Base-by-base conservation (phyloP, 1,284 basidiomycete species). In the Papiliotrema terrestris region DNA sequence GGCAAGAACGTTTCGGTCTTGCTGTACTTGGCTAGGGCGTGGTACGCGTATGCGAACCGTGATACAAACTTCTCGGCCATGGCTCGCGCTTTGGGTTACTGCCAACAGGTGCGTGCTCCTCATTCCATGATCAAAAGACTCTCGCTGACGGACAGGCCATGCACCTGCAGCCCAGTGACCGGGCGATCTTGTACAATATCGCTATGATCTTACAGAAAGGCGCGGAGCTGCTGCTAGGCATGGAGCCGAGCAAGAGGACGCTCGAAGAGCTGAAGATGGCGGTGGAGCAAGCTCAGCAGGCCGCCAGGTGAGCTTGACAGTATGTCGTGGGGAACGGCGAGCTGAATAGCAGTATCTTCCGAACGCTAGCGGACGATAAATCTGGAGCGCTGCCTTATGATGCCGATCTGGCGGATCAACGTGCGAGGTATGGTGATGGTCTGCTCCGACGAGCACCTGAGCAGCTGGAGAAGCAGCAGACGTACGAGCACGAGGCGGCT, bases 151-250 rank as follows among this genome's bases (percentile, higher is more conserved):
- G 17, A 17, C 58, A 93, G 88, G 91, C 92, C 1, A 80, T 88
- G 25, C 86, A 89, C 65, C 73, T 91, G 20, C 84, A 87, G 63
- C 91, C 91, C 0, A 82, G 81, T 55, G 93, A 97, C 78, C 91
- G 92, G 67, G 88, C 89, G 5, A 86, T 88, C 50, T 62, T 89
- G 42, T 97, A 94, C 78, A 97, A 97, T 73, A 89, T 96, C 67
- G 93, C 92, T 52, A 92, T 96, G 87, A 91, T 97, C 37, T 86
- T 93, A 74, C 93, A 97, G 74, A 95, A 95, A 75, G 87, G 89
- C 0, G 88, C 90, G 0, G 91, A 96, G 72, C 83, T 96, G 78
- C 78, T 96, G 47, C 85, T 92, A 58, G 81, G 84, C 1, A 78
- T 93, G 20, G 81, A 82, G 2, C 82, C 86, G 0, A 79, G 84